Conservation (phyloP, 2,329 filamentous ascomycete species). For the Achaetomium macrosporum region DNA sequence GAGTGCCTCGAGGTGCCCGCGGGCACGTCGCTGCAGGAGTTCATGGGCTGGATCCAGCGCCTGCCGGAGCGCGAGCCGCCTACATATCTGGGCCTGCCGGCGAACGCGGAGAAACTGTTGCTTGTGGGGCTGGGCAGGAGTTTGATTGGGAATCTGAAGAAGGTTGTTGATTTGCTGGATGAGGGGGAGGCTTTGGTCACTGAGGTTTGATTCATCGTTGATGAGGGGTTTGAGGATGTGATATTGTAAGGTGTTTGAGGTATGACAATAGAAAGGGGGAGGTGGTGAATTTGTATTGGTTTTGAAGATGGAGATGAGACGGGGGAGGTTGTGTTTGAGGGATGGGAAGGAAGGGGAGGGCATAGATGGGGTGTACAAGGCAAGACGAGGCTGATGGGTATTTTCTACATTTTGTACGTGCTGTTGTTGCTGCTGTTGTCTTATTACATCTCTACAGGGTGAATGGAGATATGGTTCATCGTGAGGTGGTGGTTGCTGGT, state of each 20-base stretch:
- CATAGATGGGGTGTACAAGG: too few species aligned
- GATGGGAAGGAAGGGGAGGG: too few species aligned
- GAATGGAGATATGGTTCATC: too few species aligned
- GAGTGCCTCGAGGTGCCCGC: slow-evolving; percentile 64
- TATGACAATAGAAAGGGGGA: too few species aligned
- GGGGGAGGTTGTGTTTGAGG: too few species aligned
- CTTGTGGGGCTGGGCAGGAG: slow-evolving; percentile 81
- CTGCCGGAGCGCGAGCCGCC: slow-evolving; percentile 94
- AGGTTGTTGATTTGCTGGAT: slow-evolving; percentile 81
- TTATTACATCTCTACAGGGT: too few species aligned
- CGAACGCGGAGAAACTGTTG: slow-evolving; percentile 93
- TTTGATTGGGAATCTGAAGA: slow-evolving; percentile 77
- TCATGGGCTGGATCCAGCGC: slow-evolving; percentile 83
- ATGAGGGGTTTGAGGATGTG: neutral
- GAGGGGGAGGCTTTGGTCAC: slow-evolving; percentile 88
- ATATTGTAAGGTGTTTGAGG: neutral
- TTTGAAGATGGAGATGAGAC: too few species aligned
- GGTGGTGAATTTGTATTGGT: too few species aligned
- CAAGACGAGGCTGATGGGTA: too few species aligned
- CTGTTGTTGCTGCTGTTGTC: too few species aligned
- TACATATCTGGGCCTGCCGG: slow-evolving; percentile 86
- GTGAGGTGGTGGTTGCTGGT: too few species aligned
- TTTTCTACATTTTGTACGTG: too few species aligned
- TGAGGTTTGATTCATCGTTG: slow-evolving; percentile 39
- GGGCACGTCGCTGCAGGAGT: slow-evolving; percentile 77